Base-by-base conservation (phyloP, 148 eudicot genomes). In the Cornus controversa region DNA sequence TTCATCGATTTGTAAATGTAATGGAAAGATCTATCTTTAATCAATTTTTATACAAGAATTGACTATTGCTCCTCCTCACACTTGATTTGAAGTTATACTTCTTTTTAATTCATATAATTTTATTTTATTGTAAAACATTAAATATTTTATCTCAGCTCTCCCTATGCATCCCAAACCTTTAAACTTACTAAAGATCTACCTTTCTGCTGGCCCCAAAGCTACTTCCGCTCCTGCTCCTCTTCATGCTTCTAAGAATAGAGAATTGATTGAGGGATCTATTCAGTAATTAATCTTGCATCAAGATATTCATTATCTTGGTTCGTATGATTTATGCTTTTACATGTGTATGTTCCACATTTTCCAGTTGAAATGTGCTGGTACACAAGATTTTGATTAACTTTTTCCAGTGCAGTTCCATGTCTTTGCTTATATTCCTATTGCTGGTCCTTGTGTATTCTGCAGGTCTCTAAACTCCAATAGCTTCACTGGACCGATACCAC, bases 401-500 rank as follows among this genome's bases (percentile, higher is more conserved):
- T 58, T 11, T 14, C 28, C 45, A 62, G 42, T 34, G 50, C 67
- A 2, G 76, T 73, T 23, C 50, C 53, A 13, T 62, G 5, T 60
- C 25, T 58, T 58, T 20, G 67, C 68, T 22, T 18, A 10, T 27
- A 66, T 40, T 47, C 40, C 57, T 6, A 64, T 23, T 64, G n/a
- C 6, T 42, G 4, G 1, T 76, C 65, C 5, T 29, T 69, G 0
- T 18, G 14, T 42, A 15, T 22, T 57, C 9, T 72, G 47, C 86
- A 88, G 90, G 74, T 75, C 77, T 77, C 84, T 88, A 53, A 83
- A 78, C 70, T 69, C 78, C 18, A 88, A 88, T 76, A 58, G 63
- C 70, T 83, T 88, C 69, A 85, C n/a, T 57, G 90, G 88, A 75
- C 75, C 69, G 58, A 85, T 88, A 75, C 90, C 88, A 28, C 81